Evolutionary conservation across 2,329 filamentous ascomycete species (phyloP).

Genomic region (Bertia moriformis): DNA sequence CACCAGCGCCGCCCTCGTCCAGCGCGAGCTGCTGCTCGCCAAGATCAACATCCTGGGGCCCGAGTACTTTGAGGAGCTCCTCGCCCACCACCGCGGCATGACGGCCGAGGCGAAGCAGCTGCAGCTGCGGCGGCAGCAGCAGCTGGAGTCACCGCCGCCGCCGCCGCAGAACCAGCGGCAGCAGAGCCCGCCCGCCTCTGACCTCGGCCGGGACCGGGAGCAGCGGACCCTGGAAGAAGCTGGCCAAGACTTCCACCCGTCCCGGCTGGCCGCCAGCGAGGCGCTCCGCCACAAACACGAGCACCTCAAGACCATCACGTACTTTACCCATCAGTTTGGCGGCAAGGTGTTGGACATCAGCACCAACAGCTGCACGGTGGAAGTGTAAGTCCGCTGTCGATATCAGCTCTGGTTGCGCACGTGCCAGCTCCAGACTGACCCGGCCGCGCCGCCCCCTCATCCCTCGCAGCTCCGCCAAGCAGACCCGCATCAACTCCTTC

Average conservation of each 20-base stretch:
- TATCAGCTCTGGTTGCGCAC: background rate
- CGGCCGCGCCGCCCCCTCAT: too few species aligned
- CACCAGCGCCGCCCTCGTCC: conserved; percentile 78
- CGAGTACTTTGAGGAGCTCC: conserved; percentile 94
- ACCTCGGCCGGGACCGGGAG: conserved; percentile 25
- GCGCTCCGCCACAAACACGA: conserved; percentile 93
- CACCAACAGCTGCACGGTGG: conserved; percentile 96
- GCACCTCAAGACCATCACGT: conserved; percentile 90
- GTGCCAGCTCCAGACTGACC: conserved; percentile 5
- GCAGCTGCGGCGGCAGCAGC: too few species aligned
- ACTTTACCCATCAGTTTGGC: conserved; percentile 92
- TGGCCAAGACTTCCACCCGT: conserved; percentile 71
- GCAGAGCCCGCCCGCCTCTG: conserved; percentile 5
- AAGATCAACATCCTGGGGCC: conserved; percentile 95
- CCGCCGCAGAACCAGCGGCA: conserved; percentile 19
- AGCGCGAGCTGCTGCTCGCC: conserved; percentile 85
- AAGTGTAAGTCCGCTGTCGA: conserved; percentile 63
- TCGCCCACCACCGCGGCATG: conserved; percentile 91
- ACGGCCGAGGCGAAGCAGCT: too few species aligned
- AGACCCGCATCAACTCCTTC: conserved; percentile 86
- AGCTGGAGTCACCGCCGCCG: conserved; percentile 21
- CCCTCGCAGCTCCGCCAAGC: conserved; percentile 66
- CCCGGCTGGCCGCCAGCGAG: conserved; percentile 71
- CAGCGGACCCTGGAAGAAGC: conserved; percentile 27
- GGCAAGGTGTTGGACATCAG: conserved; percentile 96